A percentile compares a stretch with the other conserved stretches of the same genome.
Conservation (phyloP, 352 stramenopile species). For the Pythium periplocum region DNA sequence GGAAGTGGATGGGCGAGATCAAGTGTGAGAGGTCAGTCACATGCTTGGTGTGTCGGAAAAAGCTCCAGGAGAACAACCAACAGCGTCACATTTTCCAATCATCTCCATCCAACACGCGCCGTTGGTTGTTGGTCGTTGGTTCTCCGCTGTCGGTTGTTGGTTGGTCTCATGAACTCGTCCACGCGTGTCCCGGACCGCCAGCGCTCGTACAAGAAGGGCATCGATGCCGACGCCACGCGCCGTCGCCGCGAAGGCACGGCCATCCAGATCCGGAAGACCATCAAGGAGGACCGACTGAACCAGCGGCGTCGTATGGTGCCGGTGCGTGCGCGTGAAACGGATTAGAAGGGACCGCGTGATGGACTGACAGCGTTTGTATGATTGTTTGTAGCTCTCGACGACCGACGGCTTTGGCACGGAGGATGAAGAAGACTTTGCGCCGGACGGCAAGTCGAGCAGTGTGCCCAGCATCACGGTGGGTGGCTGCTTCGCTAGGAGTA, state of each 20-base stretch:
- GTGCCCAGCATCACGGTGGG: conserved; percentile 15
- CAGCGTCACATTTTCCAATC: too few relatives aligned
- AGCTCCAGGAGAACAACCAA: too few relatives aligned
- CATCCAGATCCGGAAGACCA: conserved; percentile 85
- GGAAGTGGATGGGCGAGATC: too few relatives aligned
- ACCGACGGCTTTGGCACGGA: conserved; percentile 2
- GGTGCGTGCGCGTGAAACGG: conserved; percentile 13
- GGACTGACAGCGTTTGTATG: background rate
- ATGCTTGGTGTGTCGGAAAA: too few relatives aligned
- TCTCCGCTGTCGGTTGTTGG: too few relatives aligned
- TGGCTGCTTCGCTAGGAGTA: background rate
- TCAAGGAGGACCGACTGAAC: conserved; percentile 82
- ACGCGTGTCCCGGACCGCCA: conserved; percentile 53
- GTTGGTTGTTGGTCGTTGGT: too few relatives aligned
- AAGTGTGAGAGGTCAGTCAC: too few relatives aligned
- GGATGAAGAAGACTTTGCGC: conserved; percentile 5
- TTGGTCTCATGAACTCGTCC: conserved; percentile 17
- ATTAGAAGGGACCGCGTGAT: background rate
- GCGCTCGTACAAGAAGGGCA: conserved; percentile 86
- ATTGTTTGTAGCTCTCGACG: background rate
- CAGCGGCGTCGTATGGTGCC: conserved; percentile 71
- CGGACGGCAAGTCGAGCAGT: conserved; percentile 4
- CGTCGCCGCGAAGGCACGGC: conserved; percentile 75
- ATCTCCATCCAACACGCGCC: too few relatives aligned
- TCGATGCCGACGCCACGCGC: conserved; percentile 73